These are phyloP conservation scores for Magnolia kwangsiensis DNA, from an alignment of 164 flowering plant species.

Conservation along the genomic window DNA sequence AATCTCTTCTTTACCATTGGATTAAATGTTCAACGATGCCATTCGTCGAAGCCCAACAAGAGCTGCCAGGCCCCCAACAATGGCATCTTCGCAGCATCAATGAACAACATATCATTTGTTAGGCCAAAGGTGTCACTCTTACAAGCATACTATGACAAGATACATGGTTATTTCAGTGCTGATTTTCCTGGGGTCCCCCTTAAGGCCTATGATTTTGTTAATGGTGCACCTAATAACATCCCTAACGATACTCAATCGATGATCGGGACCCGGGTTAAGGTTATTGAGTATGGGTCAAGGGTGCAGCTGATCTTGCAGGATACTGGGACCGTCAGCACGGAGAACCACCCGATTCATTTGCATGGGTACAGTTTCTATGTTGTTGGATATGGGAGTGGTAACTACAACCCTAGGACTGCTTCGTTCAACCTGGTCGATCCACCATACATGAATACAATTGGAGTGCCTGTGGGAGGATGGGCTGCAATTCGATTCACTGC, in stretches of 20 bases:
- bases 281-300: constrained; percentile 48
- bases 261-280: constrained; percentile 50
- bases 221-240: constrained; percentile 56
- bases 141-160: constrained; percentile 46
- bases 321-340: constrained; percentile 53
- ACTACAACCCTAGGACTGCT: constrained; percentile 45
- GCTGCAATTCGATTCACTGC: constrained; percentile 66
- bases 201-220: constrained; percentile 52
- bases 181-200: constrained; percentile 60
- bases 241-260: constrained; percentile 44
- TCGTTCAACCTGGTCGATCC: constrained; percentile 60
- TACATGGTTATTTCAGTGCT: constrained; percentile 41
- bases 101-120: constrained; percentile 56
- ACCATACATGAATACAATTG: constrained; percentile 62
- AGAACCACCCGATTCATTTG: constrained; percentile 75
- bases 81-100: constrained; percentile 53
- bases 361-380: constrained; percentile 78
- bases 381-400: constrained; percentile 58
- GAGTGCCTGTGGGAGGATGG: constrained; percentile 83
- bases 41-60: constrained; percentile 36
- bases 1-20: constrained; percentile 60
- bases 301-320: constrained; percentile 65
- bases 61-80: constrained; percentile 44
- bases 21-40: constrained; percentile 45
- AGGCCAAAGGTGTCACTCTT: constrained; percentile 46